Conservation (phyloP, 208 protist genomes). For the Herpetomonas samuelpessoai region DNA sequence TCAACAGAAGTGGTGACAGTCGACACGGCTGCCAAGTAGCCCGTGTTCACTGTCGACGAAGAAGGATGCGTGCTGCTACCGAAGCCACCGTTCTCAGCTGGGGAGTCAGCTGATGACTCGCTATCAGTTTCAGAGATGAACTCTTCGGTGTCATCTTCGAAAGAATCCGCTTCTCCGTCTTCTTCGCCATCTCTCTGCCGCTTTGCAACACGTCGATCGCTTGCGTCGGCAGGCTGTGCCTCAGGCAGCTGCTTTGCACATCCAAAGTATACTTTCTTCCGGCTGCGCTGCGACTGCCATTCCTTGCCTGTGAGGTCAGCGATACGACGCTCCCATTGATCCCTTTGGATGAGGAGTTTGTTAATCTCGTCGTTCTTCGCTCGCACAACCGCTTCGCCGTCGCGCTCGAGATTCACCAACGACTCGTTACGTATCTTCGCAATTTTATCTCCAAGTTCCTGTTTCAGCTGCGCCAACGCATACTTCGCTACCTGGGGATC, state of each 20-base stretch:
- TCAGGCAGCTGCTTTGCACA: slow-evolving; percentile 75
- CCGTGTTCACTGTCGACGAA: neutral
- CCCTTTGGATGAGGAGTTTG: slow-evolving; percentile 51
- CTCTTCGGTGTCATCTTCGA: no score
- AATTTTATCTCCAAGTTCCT: slow-evolving; percentile 73
- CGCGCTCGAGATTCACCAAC: slow-evolving; percentile 63
- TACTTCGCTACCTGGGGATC: slow-evolving; percentile 64
- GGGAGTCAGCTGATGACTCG: slow-evolving; percentile 1
- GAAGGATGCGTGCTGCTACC: no score
- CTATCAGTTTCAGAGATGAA: no score
- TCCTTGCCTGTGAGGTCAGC: slow-evolving; percentile 19
- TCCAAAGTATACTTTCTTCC: slow-evolving; percentile 66
- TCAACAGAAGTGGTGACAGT: slow-evolving; percentile 9
- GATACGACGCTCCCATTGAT: slow-evolving; percentile 60
- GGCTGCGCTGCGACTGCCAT: neutral
- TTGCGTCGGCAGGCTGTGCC: no score
- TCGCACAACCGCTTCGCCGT: slow-evolving; percentile 69
- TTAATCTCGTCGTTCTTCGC: slow-evolving; percentile 81
- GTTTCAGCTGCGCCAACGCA: slow-evolving; percentile 61
- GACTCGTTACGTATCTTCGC: slow-evolving; percentile 48
- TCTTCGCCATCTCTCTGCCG: no score
- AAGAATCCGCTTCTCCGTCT: no score
- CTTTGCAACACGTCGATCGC: no score
- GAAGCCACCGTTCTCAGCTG: neutral
- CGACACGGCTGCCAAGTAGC: slow-evolving; percentile 6